Conservation (phyloP, 2,329 filamentous ascomycete genomes). For the Ophiostoma ulmi region DNA sequence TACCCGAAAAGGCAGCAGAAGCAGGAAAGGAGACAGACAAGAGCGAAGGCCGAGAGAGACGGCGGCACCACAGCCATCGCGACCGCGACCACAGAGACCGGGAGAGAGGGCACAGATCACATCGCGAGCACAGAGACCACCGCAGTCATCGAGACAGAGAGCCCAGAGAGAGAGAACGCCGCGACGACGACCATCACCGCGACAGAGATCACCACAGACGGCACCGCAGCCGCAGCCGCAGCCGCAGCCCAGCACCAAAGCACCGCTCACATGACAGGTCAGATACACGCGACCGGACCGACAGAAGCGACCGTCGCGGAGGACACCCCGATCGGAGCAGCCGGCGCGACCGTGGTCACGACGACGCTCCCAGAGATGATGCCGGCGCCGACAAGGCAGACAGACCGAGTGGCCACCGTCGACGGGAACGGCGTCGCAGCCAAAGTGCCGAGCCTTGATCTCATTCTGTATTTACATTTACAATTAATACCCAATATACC, state of each 20-base stretch:
- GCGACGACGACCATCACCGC: constrained; percentile 34
- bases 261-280: constrained; percentile 23
- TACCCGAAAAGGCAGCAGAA: constrained; percentile 41
- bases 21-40: constrained; percentile 31
- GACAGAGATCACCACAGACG: background rate
- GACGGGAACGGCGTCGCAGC: background rate
- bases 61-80: constrained; percentile 3
- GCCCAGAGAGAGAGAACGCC: constrained; percentile 26
- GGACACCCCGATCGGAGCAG: background rate
- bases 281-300: background rate
- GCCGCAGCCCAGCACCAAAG: constrained; percentile 32
- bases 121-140: background rate
- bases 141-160: background rate
- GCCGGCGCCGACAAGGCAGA: background rate
- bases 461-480: background rate
- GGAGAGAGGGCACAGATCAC: background rate
- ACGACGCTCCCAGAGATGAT: background rate
- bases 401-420: background rate
- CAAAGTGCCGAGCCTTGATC: background rate
- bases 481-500: background rate
- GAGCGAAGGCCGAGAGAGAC: constrained; percentile 27
- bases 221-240: constrained; percentile 29
- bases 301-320: background rate
- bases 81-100: constrained; percentile 12
- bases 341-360: background rate